phyloP scores from a whole-genome alignment of 1,139 yeast species.

The Protomyces pachydermus region DNA sequence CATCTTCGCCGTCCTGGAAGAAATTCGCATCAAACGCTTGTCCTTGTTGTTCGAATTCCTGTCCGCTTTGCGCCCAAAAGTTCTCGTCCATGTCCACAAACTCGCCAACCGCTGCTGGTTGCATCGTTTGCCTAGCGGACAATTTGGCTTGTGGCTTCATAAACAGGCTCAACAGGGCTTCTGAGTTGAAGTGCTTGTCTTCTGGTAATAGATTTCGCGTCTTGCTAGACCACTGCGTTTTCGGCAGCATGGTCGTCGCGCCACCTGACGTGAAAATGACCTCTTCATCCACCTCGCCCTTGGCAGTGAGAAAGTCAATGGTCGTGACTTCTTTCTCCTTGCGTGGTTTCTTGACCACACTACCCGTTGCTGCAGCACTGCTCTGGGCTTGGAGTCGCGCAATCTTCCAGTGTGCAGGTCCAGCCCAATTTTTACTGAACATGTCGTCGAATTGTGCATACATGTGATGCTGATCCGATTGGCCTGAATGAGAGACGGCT shows the following conservation, averaged over 20 bases:
- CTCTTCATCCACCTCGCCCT: constrained; percentile 45
- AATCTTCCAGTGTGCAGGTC: constrained; percentile 93
- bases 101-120: constrained; percentile 16
- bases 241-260: constrained; percentile 45
- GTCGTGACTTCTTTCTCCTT: constrained; percentile 41
- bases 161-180: constrained; percentile 61
- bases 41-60: constrained; percentile 34
- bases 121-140: constrained; percentile 17
- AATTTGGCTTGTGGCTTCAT: constrained; percentile 53
- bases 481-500: not conserved
- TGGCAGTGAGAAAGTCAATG: constrained; percentile 52
- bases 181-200: constrained; percentile 69
- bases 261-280: constrained; percentile 51
- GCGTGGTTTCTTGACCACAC: constrained; percentile 24
- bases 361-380: not conserved
- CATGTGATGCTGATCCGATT: constrained; percentile 54
- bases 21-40: constrained; percentile 47
- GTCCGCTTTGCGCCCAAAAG: constrained; percentile 58
- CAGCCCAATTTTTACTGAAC: constrained; percentile 72
- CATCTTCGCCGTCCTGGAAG: constrained; percentile 41
- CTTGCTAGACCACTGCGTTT: constrained; percentile 44
- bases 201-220: constrained; percentile 58
- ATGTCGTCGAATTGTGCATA: constrained; percentile 76
- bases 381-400: constrained; percentile 45
- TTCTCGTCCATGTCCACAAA: constrained; percentile 49